These are phyloP conservation scores for Solanum appendiculatum DNA, from an alignment of 257 asterid genomes.

Conservation along the genomic window DNA sequence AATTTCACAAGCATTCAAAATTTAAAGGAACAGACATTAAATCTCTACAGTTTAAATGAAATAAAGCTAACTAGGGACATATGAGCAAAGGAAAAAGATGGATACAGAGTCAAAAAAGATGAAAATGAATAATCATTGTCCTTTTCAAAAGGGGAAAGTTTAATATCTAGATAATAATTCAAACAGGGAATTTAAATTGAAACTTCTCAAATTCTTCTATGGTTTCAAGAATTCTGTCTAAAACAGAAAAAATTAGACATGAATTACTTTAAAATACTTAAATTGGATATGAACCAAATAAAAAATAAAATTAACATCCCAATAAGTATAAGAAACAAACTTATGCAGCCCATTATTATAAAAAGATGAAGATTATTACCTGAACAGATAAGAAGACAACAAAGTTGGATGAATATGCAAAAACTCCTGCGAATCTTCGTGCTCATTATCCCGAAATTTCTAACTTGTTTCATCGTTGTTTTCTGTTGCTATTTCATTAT, in stretches of 20 bases:
- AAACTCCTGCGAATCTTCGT: conserved; percentile 11
- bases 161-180: background rate
- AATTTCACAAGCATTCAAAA: too few relatives aligned
- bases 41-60: background rate
- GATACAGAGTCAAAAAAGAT: background rate
- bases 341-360: background rate
- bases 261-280: background rate
- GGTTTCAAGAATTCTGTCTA: background rate
- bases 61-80: background rate
- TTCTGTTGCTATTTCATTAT: background rate
- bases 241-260: background rate
- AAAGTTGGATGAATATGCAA: conserved; percentile 28
- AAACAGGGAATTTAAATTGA: background rate
- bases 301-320: background rate
- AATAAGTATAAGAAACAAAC: background rate
- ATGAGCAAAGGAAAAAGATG: background rate
- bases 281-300: background rate
- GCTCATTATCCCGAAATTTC: conserved; percentile 27
- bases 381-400: conserved; percentile 31
- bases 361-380: conserved; percentile 18
- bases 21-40: background rate
- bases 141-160: background rate
- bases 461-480: background rate
- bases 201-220: background rate
- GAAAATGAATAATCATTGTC: background rate